phyloP scores from a whole-genome alignment of 75 land plant species.

The Chamaecyparis obtusa region DNA sequence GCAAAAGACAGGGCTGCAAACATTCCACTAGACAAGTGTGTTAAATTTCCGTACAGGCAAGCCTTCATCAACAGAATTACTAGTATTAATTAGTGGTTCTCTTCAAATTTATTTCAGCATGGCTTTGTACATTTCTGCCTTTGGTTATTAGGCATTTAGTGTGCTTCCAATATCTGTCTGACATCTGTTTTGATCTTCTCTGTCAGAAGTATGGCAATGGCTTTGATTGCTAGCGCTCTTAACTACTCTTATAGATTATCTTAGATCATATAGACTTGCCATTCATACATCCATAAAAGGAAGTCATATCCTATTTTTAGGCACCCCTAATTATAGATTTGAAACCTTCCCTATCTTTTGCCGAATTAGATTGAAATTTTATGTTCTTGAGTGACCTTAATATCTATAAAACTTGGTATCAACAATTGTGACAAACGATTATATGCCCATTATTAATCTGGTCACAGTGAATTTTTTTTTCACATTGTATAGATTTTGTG shows the following conservation, averaged over 20 bases:
- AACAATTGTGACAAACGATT: not conserved
- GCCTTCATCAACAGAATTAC: constrained; percentile 7
- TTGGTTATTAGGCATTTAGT: not conserved
- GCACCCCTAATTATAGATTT: not conserved
- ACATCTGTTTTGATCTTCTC: not conserved
- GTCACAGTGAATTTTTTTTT: not conserved
- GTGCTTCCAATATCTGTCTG: not conserved
- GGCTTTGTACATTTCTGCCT: not conserved
- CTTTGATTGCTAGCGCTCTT: not conserved
- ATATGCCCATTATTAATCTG: no score
- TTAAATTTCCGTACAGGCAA: constrained; percentile 94
- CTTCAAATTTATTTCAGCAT: not conserved
- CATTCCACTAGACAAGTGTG: constrained; percentile 77
- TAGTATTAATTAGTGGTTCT: not conserved
- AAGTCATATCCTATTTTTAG: not conserved
- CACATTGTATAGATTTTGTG: not conserved
- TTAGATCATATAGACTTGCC: not conserved
- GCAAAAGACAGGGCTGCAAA: constrained; percentile 77
- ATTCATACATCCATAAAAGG: not conserved
- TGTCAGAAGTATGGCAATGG: not conserved
- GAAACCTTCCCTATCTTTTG: not conserved
- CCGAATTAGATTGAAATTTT: not conserved
- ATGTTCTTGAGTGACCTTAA: not conserved
- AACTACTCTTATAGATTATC: not conserved
- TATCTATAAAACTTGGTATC: not conserved